Evolutionary conservation across 176 grass and related monocot genomes (phyloP).

Genomic region (Sorghum bicolor): Sorghum_bicolor_NCBIv3 NC_012878.2:4298001-4298500

Average conservation of each 20-base stretch:
- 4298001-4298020: conserved; percentile 45
- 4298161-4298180: conserved; percentile 76
- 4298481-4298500: conserved; percentile 98
- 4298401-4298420: neutral
- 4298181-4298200: conserved; percentile 91
- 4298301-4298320: neutral
- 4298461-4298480: conserved; percentile 30
- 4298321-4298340: neutral
- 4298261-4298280: neutral
- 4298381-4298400: neutral
- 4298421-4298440: neutral
- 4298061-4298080: neutral
- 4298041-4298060: neutral
- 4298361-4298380: neutral
- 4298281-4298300: neutral
- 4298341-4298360: neutral
- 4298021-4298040: neutral
- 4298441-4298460: conserved; percentile 7
- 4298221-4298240: conserved; percentile 90
- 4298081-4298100: conserved; percentile 39
- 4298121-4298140: conserved; percentile 99
- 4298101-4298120: conserved; percentile 93
- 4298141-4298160: conserved; percentile 98
- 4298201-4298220: conserved; percentile 74
- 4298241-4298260: neutral